Conservation (phyloP, 2,329 filamentous ascomycete species). For the Fusarium papillatum region DNA sequence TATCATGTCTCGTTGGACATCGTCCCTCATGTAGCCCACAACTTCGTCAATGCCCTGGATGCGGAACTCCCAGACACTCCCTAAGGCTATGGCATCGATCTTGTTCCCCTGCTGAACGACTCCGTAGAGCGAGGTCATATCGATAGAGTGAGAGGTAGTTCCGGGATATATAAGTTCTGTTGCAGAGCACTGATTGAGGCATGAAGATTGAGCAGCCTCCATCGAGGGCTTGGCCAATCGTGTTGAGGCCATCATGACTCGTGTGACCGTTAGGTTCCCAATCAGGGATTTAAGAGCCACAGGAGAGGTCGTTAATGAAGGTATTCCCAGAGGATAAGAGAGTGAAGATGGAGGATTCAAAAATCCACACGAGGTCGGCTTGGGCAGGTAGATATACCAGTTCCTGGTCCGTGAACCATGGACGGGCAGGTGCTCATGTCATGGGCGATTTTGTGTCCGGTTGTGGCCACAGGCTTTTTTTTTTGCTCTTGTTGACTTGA, state of each 20-base stretch:
- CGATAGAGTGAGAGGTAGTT: slow-evolving; percentile 1
- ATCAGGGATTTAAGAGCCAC: neutral
- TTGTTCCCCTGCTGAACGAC: slow-evolving; percentile 40
- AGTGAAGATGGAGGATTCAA: neutral
- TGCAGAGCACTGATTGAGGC: slow-evolving; percentile 11
- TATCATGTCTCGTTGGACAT: slow-evolving; percentile 19
- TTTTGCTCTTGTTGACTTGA: neutral
- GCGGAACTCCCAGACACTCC: slow-evolving; percentile 30
- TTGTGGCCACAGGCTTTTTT: slow-evolving; percentile 26
- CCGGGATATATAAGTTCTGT: slow-evolving; percentile 11
- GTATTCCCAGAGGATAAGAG: neutral
- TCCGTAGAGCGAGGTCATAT: slow-evolving; percentile 29
- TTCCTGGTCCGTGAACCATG: slow-evolving; percentile 28
- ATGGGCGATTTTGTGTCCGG: neutral
- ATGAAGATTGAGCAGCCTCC: slow-evolving; percentile 14
- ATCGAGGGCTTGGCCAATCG: slow-evolving; percentile 27
- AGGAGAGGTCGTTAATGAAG: neutral
- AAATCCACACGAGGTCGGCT: slow-evolving; percentile 7
- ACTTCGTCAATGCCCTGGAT: slow-evolving; percentile 34
- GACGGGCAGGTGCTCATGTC: neutral
- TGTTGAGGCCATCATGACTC: slow-evolving; percentile 28
- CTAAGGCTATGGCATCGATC: slow-evolving; percentile 9
- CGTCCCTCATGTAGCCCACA: slow-evolving; percentile 36
- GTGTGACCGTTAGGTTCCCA: neutral
- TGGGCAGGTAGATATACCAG: slow-evolving; percentile 22